Conservation (phyloP, 257 asterid species). For the Nicotiana obtusifolia region DNA sequence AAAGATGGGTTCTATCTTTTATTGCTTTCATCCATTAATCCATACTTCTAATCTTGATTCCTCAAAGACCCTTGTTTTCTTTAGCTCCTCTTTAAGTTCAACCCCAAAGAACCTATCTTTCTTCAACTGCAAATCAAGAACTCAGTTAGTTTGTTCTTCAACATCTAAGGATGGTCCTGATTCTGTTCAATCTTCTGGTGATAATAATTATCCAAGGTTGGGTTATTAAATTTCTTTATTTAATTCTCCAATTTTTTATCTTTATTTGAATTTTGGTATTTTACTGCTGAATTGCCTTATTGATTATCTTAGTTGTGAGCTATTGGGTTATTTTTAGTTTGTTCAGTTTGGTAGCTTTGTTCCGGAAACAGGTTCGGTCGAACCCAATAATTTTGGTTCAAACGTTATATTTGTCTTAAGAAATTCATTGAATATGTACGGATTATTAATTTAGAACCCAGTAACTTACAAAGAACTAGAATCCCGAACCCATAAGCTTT, state of each 20-base stretch:
- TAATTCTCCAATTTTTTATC: not conserved
- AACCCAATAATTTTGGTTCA: too few relatives aligned
- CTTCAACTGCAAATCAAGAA: slow-evolving; percentile 9
- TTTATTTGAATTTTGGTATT: not conserved
- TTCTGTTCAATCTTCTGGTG: slow-evolving; percentile 23
- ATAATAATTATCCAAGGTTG: slow-evolving; percentile 39
- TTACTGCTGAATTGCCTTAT: not conserved
- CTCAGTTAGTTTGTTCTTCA: slow-evolving; percentile 29
- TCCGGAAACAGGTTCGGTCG: too few relatives aligned
- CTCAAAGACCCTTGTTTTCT: slow-evolving; percentile 23
- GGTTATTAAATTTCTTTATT: not conserved
- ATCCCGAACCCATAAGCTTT: too few relatives aligned
- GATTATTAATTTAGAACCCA: too few relatives aligned
- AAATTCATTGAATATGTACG: too few relatives aligned
- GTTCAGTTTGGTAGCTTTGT: not conserved
- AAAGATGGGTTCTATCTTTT: slow-evolving; percentile 33
- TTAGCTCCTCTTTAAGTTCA: slow-evolving; percentile 2
- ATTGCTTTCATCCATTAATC: slow-evolving; percentile 27
- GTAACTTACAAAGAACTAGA: too few relatives aligned
- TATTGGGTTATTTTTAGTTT: not conserved
- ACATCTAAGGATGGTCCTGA: slow-evolving; percentile 30
- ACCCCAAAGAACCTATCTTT: slow-evolving; percentile 19
- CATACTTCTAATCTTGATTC: slow-evolving; percentile 23
- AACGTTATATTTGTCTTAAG: too few relatives aligned
- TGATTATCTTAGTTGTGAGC: not conserved